Percentiles rank a stretch among this genome's conserved stretches.
Conservation (phyloP, 345 rosid genomes). For the Eucalyptus cloeziana region DNA sequence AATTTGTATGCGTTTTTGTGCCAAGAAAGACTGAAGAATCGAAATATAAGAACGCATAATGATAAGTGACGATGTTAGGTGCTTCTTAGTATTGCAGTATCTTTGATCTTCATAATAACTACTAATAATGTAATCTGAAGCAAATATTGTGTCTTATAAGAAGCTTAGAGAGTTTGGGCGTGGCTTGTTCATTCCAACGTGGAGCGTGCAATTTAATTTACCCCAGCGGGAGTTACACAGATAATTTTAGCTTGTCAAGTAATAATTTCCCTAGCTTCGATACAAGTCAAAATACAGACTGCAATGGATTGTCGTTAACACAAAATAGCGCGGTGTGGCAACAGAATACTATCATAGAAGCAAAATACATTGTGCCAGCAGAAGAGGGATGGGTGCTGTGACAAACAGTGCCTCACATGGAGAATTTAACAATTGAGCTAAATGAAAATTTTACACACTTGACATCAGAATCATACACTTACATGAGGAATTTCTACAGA, state of each 20-base stretch:
- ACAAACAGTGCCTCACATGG: neutral
- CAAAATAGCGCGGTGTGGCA: neutral
- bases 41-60: neutral
- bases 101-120: neutral
- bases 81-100: neutral
- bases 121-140: neutral
- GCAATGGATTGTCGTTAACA: neutral
- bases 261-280: neutral
- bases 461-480: neutral
- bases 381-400: neutral
- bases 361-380: neutral
- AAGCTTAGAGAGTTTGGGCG: neutral
- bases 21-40: neutral
- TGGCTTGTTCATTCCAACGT: neutral
- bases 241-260: neutral
- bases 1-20: neutral
- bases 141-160: neutral
- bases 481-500: neutral
- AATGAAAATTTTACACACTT: neutral
- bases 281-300: neutral
- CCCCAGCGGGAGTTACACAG: neutral
- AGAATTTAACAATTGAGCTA: neutral
- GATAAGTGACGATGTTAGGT: neutral
- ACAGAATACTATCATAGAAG: neutral
- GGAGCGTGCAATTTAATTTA: neutral